Base-by-base conservation (phyloP, 2,329 filamentous ascomycete genomes). In the Coniochaeta hoffmannii region DNA sequence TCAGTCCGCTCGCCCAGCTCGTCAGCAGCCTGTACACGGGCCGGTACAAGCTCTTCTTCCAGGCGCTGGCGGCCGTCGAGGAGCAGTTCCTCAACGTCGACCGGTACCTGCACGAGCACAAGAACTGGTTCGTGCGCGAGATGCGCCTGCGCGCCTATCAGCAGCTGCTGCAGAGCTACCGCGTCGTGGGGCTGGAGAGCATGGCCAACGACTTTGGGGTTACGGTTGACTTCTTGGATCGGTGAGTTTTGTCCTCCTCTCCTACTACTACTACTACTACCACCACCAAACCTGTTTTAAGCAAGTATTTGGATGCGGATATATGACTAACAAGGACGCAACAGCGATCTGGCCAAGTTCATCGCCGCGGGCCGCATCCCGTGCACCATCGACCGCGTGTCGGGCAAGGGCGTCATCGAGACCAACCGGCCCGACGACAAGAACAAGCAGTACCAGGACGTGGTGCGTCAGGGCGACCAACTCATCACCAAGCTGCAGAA, bases 361-460 rank as follows among this genome's bases (percentile, higher is more conserved):
- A 97, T 99, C 67, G 94, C 94, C 15, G 91, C 86, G 61, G 90
- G 93, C 69, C 87, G 93, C 64, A 93, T 99, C 67, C 87, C 92
- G 53, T 97, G 94, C 80, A 97, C 92, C 24, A 97, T 99, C 65
- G 94, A 99, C 74, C 89, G 94, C 55, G 94, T 99, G 61, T 90
- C 92, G 57, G 94, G 93, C 62, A 94, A 95, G 71, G 93, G 93
- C 53, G 89, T 97, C 64, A 97, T 99, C 66, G 94, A 97, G 81
- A 99, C 94, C 46, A 97, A 97, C 76, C 83, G 94, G 55, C 92
- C 93, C 9, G 94, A 97, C 70, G 92, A 96, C 77, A 99, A 99
- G 86, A 97, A 97, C 81, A 97, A 96, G 82, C 94, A 99, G 76
- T 99, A 99, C 74, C 89, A 92, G 65, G 94, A 99, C 65, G 91